Evolutionary conservation across 768 basidiomycete species (phyloP).

Genomic region (Lentinus tigrinus): DNA sequence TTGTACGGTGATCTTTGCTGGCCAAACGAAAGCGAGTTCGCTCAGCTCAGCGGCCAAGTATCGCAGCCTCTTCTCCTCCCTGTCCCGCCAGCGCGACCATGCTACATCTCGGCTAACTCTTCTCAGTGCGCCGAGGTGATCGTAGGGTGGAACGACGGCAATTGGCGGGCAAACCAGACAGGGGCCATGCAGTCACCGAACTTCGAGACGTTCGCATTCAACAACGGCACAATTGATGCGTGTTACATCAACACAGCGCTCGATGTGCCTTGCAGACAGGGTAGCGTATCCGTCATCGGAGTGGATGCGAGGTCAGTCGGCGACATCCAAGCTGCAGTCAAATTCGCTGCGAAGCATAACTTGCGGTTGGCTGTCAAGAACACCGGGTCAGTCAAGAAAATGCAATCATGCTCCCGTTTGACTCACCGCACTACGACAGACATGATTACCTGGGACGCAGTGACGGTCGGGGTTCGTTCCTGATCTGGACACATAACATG

Average conservation of each 20-base stretch:
- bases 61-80: slow-evolving; percentile 48
- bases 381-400: slow-evolving; percentile 12
- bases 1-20: slow-evolving; percentile 37
- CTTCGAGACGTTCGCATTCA: slow-evolving; percentile 33
- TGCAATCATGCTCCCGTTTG: neutral
- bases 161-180: slow-evolving; percentile 40
- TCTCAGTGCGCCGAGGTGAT: slow-evolving; percentile 37
- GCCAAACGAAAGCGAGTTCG: slow-evolving; percentile 36
- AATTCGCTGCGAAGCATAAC: slow-evolving; percentile 23
- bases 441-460: slow-evolving; percentile 22
- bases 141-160: slow-evolving; percentile 30
- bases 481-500: slow-evolving; percentile 42
- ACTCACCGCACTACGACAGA: neutral
- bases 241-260: slow-evolving; percentile 49
- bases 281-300: slow-evolving; percentile 38
- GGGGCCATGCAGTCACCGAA: slow-evolving; percentile 39
- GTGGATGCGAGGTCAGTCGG: slow-evolving; percentile 25
- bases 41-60: slow-evolving; percentile 33
- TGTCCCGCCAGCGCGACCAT: slow-evolving; percentile 37
- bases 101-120: slow-evolving; percentile 36
- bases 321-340: slow-evolving; percentile 28
- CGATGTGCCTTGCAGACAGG: slow-evolving; percentile 41
- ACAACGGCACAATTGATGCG: slow-evolving; percentile 45
- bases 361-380: slow-evolving; percentile 29
- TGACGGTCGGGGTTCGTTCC: slow-evolving; percentile 20